Conservation (phyloP, 345 rosid species). For the Mallotus nudiflorus region DNA sequence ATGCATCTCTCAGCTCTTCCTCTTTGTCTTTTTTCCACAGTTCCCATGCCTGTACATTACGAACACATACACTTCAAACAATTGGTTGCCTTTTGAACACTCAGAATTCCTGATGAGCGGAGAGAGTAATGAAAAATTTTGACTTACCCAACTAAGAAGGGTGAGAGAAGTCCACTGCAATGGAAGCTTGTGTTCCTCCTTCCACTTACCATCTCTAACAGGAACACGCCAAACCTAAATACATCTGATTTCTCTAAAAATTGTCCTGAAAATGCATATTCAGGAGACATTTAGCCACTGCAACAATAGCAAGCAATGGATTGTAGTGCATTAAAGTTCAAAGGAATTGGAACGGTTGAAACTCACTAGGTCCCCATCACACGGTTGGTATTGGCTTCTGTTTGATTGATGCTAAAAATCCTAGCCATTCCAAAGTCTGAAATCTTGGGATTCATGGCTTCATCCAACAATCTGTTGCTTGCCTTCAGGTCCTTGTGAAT, state of each 20-base stretch:
- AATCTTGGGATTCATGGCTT: constrained; percentile 14
- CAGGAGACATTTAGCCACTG: constrained; percentile 23
- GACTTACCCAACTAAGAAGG: constrained; percentile 10
- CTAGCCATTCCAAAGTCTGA: constrained; percentile 20
- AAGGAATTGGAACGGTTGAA: not conserved
- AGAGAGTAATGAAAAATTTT: not conserved
- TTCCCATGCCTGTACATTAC: constrained; percentile 5
- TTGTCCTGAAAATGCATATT: constrained; percentile 16
- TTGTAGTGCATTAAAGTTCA: not conserved
- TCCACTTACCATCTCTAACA: constrained; percentile 13
- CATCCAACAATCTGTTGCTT: constrained; percentile 7
- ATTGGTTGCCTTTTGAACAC: too few species aligned
- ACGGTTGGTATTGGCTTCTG: constrained; percentile 11
- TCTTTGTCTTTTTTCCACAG: constrained; percentile 11
- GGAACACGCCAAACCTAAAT: constrained; percentile 16
- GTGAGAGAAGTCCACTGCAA: constrained; percentile 5
- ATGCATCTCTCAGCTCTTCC: constrained; percentile 5
- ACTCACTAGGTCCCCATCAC: constrained; percentile 6
- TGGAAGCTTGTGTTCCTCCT: constrained; percentile 14
- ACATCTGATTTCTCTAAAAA: constrained; percentile 21
- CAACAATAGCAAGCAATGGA: not conserved
- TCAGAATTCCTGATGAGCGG: not conserved
- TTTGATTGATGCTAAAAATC: constrained; percentile 12
- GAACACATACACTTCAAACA: too few species aligned
- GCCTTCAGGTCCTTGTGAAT: constrained; percentile 20